Percentiles rank a stretch among this genome's conserved stretches.
phyloP scores from a whole-genome alignment of 2,329 filamentous ascomycete species.

The Colletotrichum costaricense region DNA sequence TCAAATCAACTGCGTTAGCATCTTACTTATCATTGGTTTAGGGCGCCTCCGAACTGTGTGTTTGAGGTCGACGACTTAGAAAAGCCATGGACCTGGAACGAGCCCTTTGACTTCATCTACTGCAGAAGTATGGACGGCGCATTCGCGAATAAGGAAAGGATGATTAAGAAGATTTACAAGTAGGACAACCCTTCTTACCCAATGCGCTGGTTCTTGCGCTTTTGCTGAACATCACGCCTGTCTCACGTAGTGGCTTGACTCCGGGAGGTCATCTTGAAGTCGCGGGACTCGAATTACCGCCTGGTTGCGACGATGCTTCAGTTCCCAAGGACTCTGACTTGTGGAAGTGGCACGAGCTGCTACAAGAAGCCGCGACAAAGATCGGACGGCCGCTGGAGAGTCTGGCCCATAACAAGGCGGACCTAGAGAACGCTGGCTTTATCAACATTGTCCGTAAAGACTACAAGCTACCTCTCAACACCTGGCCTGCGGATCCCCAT shows the following conservation, averaged over 20 bases:
- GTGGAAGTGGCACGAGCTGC: constrained; percentile 41
- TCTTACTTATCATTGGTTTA: background rate
- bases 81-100: constrained; percentile 45
- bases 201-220: background rate
- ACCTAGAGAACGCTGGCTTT: constrained; percentile 33
- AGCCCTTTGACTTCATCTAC: constrained; percentile 49
- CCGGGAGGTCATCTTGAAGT: constrained; percentile 47
- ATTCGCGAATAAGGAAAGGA: constrained; percentile 40
- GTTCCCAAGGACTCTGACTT: constrained; percentile 43
- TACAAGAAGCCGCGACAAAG: constrained; percentile 44
- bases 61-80: constrained; percentile 55
- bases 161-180: constrained; percentile 40
- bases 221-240: background rate
- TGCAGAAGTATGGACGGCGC: constrained; percentile 44
- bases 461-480: constrained; percentile 33
- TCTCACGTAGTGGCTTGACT: constrained; percentile 36
- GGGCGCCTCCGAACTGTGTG: constrained; percentile 55
- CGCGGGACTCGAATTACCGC: constrained; percentile 41
- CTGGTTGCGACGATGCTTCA: constrained; percentile 45
- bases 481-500: constrained; percentile 35
- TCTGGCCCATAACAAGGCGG: constrained; percentile 37
- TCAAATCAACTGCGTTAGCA: too few species aligned
- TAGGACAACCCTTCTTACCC: background rate
- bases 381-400: constrained; percentile 44
- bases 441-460: constrained; percentile 3